A percentile compares a stretch with the other conserved stretches of the same genome.
These are phyloP conservation scores for Nemania bipapillata DNA, from an alignment of 2,329 filamentous ascomycete species.

Conservation along the genomic window DNA sequence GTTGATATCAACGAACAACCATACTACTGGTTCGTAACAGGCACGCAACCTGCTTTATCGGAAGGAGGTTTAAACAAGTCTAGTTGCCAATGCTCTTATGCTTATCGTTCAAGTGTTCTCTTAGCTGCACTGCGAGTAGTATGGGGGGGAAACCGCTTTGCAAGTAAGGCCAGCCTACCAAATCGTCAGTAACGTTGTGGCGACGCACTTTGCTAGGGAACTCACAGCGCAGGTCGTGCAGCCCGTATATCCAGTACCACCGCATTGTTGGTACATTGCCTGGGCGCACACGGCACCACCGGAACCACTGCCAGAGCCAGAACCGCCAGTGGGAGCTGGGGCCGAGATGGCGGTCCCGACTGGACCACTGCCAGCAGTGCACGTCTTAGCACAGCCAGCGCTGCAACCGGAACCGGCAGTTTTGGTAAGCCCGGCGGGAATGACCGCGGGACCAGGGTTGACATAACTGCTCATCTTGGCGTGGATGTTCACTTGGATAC, in stretches of 20 bases:
- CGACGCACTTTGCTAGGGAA: constrained; percentile 5
- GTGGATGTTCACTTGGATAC: constrained; percentile 62
- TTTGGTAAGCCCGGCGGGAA: constrained; percentile 56
- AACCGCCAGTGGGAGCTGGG: constrained; percentile 15
- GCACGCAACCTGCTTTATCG: neutral
- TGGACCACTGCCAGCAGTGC: constrained; percentile 50
- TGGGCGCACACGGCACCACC: constrained; percentile 49
- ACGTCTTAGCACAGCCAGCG: constrained; percentile 55
- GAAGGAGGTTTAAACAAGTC: neutral
- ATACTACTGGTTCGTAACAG: neutral
- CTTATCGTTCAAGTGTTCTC: neutral
- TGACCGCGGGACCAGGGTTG: constrained; percentile 58
- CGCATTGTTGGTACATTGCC: constrained; percentile 54
- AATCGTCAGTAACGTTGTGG: constrained; percentile 25
- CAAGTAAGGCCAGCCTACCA: constrained; percentile 51
- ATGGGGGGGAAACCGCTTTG: constrained; percentile 53
- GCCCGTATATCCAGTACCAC: constrained; percentile 56
- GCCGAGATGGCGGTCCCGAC: constrained; percentile 44
- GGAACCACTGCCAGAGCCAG: constrained; percentile 6
- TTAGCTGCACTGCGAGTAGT: constrained; percentile 55
- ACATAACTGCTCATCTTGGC: constrained; percentile 54
- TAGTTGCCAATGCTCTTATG: neutral
- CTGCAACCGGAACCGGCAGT: constrained; percentile 55
- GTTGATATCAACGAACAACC: neutral
- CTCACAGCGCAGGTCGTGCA: constrained; percentile 56